Evolutionary conservation across 345 rosid genomes (phyloP), one percentile per base, ranked within the genome.

Genomic region (Toxicodendron radicans): DNA sequence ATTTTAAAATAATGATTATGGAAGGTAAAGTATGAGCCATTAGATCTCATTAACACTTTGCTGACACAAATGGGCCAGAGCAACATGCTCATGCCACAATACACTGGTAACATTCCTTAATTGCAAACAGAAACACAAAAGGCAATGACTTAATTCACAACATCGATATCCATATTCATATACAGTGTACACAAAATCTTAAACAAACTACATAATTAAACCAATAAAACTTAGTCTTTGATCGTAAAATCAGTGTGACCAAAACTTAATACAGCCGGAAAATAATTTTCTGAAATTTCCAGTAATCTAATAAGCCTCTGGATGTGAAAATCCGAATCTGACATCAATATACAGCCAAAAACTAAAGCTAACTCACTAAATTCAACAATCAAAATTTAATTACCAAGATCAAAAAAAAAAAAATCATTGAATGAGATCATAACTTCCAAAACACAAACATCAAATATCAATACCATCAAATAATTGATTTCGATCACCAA

Each of bases 31-130:
- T n/a, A n/a, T n/a, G n/a, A n/a, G n/a, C n/a, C n/a, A n/a, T n/a
- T n/a, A n/a, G n/a, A n/a, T n/a, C n/a, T n/a, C n/a, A n/a, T n/a
- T n/a, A n/a, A n/a, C n/a, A n/a, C n/a, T n/a, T n/a, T n/a, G n/a
- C n/a, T n/a, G n/a, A n/a, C n/a, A n/a, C n/a, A n/a, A n/a, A n/a
- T n/a, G 87, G 57, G 78, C 84, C 74, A 83, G 80, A 71, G 76
- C 35, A 7, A 84, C 87, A 79, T 70, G 88, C 61, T 90, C 90
- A 51, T 81, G 86, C 71, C 83, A 76, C 64, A 88, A 77, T 60
- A 89, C 66, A 41, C 72, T 73, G 2, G 94, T 72, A 75, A 81
- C 89, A 83, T 80, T 82, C 80, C 85, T 79, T 78, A 94, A 62
- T 97, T 94, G 93, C 64, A 48, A 68, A 75, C 76, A 72, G 17